Evolutionary conservation across 1,284 basidiomycete species (phyloP).

Genomic region (Rhodofomes roseus): DNA sequence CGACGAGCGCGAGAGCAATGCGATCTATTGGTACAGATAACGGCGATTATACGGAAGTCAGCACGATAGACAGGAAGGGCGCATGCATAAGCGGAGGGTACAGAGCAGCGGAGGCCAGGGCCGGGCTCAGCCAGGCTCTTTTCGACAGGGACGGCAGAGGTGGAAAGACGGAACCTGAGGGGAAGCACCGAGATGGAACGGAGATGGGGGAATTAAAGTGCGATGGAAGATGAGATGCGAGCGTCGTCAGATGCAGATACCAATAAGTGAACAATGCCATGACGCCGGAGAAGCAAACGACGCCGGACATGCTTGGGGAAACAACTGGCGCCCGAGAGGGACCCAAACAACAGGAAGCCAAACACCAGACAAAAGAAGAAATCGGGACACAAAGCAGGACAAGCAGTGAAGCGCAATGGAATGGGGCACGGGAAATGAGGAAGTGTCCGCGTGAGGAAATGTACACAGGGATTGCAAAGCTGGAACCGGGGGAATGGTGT

Average conservation of each 20-base stretch:
- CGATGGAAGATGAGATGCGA: not conserved
- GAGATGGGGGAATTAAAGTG: not conserved
- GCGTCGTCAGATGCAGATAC: not conserved
- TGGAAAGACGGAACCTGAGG: not conserved
- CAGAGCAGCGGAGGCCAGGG: not conserved
- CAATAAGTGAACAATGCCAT: not conserved
- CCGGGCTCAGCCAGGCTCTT: not conserved
- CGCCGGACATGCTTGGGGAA: constrained; percentile 3
- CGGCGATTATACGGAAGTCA: not conserved
- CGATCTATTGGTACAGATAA: not conserved
- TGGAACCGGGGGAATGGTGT: not conserved
- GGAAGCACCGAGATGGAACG: not conserved
- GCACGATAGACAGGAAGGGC: not conserved
- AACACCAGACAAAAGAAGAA: not conserved
- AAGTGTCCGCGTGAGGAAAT: not conserved
- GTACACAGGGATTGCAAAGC: too few species aligned
- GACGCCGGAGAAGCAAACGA: not conserved
- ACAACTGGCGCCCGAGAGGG: not conserved
- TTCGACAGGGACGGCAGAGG: not conserved
- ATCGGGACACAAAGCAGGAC: not conserved
- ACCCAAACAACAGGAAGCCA: not conserved
- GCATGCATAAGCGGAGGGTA: not conserved
- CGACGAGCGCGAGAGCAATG: not conserved
- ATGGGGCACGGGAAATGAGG: not conserved
- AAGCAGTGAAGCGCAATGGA: not conserved